Conservation (phyloP, 306 rosid species). For the Vicia faba region DNA sequence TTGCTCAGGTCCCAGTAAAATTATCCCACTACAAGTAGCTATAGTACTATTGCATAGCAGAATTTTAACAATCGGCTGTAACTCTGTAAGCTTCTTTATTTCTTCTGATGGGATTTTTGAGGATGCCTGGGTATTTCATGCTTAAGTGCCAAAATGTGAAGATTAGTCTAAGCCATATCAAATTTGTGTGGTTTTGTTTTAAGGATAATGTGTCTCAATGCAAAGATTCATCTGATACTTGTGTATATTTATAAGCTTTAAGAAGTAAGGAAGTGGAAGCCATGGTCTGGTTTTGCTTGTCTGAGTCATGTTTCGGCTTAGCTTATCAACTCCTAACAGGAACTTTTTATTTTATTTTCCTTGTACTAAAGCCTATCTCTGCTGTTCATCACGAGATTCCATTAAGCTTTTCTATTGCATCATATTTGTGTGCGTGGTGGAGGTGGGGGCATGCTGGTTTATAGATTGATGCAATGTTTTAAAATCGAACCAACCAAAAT, state of each 20-base stretch:
- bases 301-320: no score
- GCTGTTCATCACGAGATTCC: not conserved
- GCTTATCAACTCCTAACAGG: no score
- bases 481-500: not conserved
- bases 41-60: no score
- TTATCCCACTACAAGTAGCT: no score
- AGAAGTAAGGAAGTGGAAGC: not conserved
- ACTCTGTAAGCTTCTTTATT: not conserved
- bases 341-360: not conserved
- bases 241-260: not conserved
- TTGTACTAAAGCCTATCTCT: not conserved
- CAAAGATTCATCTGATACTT: not conserved
- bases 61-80: no score
- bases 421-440: not conserved
- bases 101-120: not conserved
- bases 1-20: no score
- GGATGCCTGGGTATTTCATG: not conserved
- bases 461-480: not conserved
- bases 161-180: not conserved
- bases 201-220: not conserved
- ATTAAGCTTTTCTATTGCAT: not conserved
- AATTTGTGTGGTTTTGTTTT: not conserved
- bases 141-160: conserved; percentile 8
- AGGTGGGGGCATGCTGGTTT: not conserved
- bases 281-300: no score